Evolutionary conservation across 2,329 filamentous ascomycete genomes (phyloP), one percentile per base, ranked within the genome.

Genomic region (Chaetomiaceae sp.): DNA sequence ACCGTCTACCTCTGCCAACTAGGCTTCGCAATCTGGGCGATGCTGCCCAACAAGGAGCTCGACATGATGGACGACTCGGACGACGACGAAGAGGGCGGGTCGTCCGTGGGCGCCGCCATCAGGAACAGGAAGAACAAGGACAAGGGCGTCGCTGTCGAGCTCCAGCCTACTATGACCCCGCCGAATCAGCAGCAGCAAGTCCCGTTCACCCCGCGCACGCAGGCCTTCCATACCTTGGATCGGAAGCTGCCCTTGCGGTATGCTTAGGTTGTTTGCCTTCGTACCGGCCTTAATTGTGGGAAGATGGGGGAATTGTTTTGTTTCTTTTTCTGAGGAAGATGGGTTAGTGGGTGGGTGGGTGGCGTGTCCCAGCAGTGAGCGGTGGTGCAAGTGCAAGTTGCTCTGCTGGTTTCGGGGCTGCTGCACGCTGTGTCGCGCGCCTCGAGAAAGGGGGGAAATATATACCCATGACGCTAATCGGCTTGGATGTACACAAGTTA

Each of bases 151-250:
- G 45, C 66, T 70, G 54, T 81, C 76, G 82, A 86, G 68, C 77
- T 83, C 76, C 74, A 77, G 50, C 58, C 60, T n/a, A n/a, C n/a
- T n/a, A n/a, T n/a, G n/a, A 50, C 58, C 5, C 53, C 57, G 23
- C 42, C 50, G 17, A 20, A 19, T 7, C 46, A 39, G 19, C 47
- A 60, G 37, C 46, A 39, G 19, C 47, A 60, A 34, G 58, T 72
- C 56, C 79, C 80, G 0, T 86, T 76, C 56, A 87, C 83, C 6
- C 84, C 83, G 5, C 68, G 85, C 57, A 87, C 85, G 14, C 75
- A 80, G 64, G 85, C 84, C 1, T 87, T 87, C 63, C 75, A 86
- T 61, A 76, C 77, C 12, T 69, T 85, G 42, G 78, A 84, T 55
- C 68, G 80, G 50, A 77, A 78, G 60, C 64, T 83, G 52, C 79